Base-by-base conservation (phyloP, 805 yeast genomes). In the Groenewaldozyma tartarivorans region DNA sequence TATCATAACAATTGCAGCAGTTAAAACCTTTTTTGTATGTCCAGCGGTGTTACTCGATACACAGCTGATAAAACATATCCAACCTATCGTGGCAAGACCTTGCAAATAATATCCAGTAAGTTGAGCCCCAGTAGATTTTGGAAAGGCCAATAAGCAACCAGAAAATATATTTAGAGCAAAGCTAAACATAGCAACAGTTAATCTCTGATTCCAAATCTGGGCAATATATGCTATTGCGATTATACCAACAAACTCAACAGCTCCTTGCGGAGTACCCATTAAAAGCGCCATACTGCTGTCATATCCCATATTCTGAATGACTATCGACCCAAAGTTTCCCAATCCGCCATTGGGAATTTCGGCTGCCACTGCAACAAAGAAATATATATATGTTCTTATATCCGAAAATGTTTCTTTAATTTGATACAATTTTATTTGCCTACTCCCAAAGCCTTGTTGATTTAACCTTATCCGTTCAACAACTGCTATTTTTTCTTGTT, bases 401-500 rank as follows among this genome's bases (percentile, higher is more conserved):
- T 77, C 82, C 4, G 46, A 48, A 19, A 72, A 45, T 6, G 74
- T 71, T 48, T 76, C 79, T 20, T 53, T 61, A 36, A 74, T 57
- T 54, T 78, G 82, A 36, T 65, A 53, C 65, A 58, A 60, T 50
- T 75, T 75, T 66, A 77, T 74, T 36, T 64, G 58, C 42, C 61
- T 67, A 50, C 68, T 73, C 40, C 81, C 78, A 53, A 72, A 71
- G 33, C 80, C 81, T 49, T 68, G 77, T 48, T 67, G 71, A 58
- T 71, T 75, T 18, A 46, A 46, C 52, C 77, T 69, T 48, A 71
- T 74, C 49, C 78, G 65, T 54, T 67, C 73, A 27, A 72, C 75
- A 31, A 69, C 69, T 50, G 63, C 57, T 20, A 61, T 53, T 41
- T 62, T 67, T 51, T 72, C 80, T 42, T 65, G 61, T 20, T 65